phyloP scores from a whole-genome alignment of 2,329 filamentous ascomycete genomes.

The Ophiostoma himal-ulmi region DNA sequence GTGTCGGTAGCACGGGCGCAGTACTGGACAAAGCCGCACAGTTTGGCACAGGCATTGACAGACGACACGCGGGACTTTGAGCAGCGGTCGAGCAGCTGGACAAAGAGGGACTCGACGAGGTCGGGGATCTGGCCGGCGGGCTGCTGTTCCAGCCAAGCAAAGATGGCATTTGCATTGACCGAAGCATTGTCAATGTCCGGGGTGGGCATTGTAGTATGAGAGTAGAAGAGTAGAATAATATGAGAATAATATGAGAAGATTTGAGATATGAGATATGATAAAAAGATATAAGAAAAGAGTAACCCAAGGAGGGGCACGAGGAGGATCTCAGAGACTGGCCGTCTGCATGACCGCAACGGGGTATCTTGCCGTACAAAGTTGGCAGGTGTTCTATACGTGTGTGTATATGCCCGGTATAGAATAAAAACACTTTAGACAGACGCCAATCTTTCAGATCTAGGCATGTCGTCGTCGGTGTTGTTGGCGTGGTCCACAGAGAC shows the following conservation, averaged over 20 bases:
- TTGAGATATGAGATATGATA: not conserved
- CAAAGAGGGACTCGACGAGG: conserved; percentile 36
- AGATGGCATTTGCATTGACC: conserved; percentile 29
- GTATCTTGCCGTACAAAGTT: conserved; percentile 9
- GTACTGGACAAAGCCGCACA: conserved; percentile 58
- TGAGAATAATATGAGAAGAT: not conserved
- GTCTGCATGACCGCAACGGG: conserved; percentile 13
- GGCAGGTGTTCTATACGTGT: too few relatives aligned
- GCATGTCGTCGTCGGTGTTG: not conserved
- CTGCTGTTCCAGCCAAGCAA: conserved; percentile 29
- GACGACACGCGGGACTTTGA: conserved; percentile 50
- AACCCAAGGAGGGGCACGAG: conserved; percentile 13
- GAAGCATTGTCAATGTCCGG: conserved; percentile 27
- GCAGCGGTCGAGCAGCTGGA: conserved; percentile 44
- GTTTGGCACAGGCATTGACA: conserved; percentile 52
- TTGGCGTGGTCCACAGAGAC: not conserved
- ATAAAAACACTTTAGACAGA: not conserved
- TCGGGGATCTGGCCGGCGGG: conserved; percentile 20
- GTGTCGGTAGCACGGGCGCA: conserved; percentile 46
- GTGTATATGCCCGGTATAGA: not conserved
- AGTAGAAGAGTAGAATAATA: conserved; percentile 17
- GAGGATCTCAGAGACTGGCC: not conserved
- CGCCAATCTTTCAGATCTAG: not conserved
- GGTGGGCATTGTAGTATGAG: conserved; percentile 20
- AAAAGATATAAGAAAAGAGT: not conserved